phyloP scores from a whole-genome alignment of 1,284 basidiomycete species.

The Heterobasidion parviporum region DNA sequence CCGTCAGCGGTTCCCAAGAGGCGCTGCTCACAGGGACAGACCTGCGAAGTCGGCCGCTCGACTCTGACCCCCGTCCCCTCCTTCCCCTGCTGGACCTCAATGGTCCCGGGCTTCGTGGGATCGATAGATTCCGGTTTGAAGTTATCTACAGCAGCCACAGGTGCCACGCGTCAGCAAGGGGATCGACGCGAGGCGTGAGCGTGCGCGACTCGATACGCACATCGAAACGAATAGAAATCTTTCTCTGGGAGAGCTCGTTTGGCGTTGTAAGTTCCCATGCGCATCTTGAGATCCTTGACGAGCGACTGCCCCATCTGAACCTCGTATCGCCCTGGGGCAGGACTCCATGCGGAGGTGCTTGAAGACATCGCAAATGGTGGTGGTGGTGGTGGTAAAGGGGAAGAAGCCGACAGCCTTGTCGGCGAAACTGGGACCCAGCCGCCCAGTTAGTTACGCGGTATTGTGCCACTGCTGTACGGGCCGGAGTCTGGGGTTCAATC shows the following conservation, averaged over 20 bases:
- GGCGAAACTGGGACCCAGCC: neutral
- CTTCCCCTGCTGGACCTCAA: constrained; percentile 46
- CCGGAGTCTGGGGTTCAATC: neutral
- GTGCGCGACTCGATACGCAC: constrained; percentile 27
- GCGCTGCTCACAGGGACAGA: constrained; percentile 15
- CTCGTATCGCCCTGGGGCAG: constrained; percentile 40
- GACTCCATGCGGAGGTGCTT: constrained; percentile 43
- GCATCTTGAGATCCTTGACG: constrained; percentile 49
- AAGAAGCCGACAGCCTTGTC: neutral
- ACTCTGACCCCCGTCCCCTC: constrained; percentile 44
- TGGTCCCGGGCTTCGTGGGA: constrained; percentile 48
- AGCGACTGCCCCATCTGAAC: constrained; percentile 53
- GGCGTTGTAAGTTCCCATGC: constrained; percentile 35
- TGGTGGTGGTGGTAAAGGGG: constrained; percentile 24
- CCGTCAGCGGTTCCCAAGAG: neutral
- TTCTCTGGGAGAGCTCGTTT: constrained; percentile 25
- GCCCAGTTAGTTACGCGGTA: neutral
- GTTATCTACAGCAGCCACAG: constrained; percentile 39
- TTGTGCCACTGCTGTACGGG: neutral
- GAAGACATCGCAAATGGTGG: constrained; percentile 23
- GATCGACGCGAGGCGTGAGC: neutral
- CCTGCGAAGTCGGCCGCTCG: constrained; percentile 57
- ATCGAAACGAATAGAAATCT: constrained; percentile 66
- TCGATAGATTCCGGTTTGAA: constrained; percentile 69
- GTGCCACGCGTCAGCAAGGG: neutral